These are phyloP conservation scores for Chaetoceros tenuissimus DNA, from an alignment of 108 stramenopile genomes.

Conservation along the genomic window DNA sequence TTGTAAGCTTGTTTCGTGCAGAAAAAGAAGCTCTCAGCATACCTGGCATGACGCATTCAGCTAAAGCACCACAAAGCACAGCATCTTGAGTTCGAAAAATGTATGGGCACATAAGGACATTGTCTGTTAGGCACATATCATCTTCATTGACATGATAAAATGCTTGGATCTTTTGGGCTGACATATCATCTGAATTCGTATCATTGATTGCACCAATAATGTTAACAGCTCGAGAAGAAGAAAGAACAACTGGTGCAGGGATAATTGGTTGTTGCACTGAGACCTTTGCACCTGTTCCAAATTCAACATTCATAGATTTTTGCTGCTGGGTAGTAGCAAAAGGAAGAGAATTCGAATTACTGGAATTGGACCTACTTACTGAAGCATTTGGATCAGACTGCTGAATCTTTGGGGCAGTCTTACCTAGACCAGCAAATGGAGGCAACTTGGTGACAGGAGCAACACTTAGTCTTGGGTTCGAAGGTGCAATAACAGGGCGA, in stretches of 20 bases:
- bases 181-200: constrained; percentile 3
- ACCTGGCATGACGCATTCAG: constrained; percentile 71
- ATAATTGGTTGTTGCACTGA: neutral
- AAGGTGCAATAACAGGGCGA: constrained; percentile 1
- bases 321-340: too few species aligned
- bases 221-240: constrained; percentile 5
- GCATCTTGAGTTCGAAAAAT: constrained; percentile 71
- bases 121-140: constrained; percentile 67
- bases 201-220: constrained; percentile 22
- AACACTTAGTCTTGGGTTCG: constrained; percentile 28
- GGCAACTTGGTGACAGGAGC: constrained; percentile 67
- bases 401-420: constrained; percentile 15
- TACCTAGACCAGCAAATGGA: constrained; percentile 77
- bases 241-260: neutral
- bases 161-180: constrained; percentile 29
- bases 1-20: constrained; percentile 47
- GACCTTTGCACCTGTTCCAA: neutral
- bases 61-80: constrained; percentile 59
- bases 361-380: too few species aligned
- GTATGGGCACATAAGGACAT: constrained; percentile 78
- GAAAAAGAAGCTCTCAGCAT: constrained; percentile 72
- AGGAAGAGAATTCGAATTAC: too few species aligned
- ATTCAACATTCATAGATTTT: neutral
- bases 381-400: too few species aligned
- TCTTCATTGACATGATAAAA: constrained; percentile 72